Evolutionary conservation across 2,329 filamentous ascomycete genomes (phyloP), one percentile per base, ranked within the genome.

Genomic region (Aquanectria penicillioides): DNA sequence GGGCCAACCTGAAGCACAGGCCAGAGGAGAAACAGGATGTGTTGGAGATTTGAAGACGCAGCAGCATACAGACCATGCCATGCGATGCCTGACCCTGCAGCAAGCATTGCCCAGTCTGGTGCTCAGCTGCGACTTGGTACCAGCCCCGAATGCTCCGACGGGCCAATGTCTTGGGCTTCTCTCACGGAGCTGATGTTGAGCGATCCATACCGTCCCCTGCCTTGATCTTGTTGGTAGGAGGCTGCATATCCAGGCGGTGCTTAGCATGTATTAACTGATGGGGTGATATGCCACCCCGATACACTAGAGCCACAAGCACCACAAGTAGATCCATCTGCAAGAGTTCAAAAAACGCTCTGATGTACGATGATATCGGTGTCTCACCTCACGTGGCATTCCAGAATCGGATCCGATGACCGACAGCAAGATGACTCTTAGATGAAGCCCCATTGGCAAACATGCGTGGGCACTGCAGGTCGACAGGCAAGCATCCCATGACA

Each of bases 281-380:
- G 56, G 56, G 57, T 36, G 36, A 55, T 44, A 38, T 58, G 54
- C 53, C 56, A 34, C 53, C 54, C 47, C 55, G 36, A 26, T 31
- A 61, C 31, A 38, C 29, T n/a, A 43, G 25, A 34, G 47, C 47
- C 48, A 62, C 44, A 49, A 56, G 36, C n/a, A n/a, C n/a, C n/a
- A n/a, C n/a, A n/a, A n/a, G n/a, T n/a, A n/a, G n/a, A 65, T 63
- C 50, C 61, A 62, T 41, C 26, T 48, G n/a, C 41, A 54, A 40
- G 28, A 33, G 31, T 63, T 57, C 49, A 57, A 41, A 51, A 47
- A 29, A 47, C 31, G 25, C 28, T 28, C 37, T 57, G 40, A 48
- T 62, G 43, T 63, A 50, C 41, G 47, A 57, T 64, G 62, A 65
- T 65, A 62, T 64, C 28, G 63, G 36, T 56, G 47, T 62, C 57